Percentiles rank a stretch among this genome's conserved stretches.
Conservation (phyloP, 768 basidiomycete species). For the Rhodotorula diobovata region DNA sequence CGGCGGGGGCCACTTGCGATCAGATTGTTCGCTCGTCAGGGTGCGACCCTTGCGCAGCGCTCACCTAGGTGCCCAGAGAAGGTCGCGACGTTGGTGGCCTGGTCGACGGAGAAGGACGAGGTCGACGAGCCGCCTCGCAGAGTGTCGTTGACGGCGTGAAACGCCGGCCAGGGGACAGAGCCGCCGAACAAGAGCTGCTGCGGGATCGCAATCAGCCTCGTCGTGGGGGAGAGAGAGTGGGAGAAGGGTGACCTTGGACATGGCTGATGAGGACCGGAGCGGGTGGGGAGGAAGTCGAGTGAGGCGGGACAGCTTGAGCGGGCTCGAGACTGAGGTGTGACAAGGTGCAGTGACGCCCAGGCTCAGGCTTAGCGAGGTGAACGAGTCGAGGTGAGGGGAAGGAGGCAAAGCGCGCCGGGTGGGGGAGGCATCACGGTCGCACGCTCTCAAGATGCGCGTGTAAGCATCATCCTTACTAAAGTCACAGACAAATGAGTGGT, state of each 20-base stretch:
- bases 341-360: no score
- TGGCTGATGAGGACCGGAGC: neutral
- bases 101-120: neutral
- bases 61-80: constrained; percentile 12
- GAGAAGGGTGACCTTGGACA: neutral
- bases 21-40: no score
- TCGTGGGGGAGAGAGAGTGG: neutral
- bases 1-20: neutral
- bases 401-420: no score
- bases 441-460: no score
- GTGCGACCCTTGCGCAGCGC: no score
- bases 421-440: no score
- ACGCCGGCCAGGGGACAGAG: constrained; percentile 5
- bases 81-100: neutral
- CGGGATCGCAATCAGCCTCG: no score
- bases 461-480: no score
- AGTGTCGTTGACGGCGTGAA: constrained; percentile 26
- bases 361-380: neutral
- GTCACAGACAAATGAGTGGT: no score
- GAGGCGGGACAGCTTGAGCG: neutral
- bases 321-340: neutral
- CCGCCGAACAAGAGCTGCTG: constrained; percentile 5
- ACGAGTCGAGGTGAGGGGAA: no score
- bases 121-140: constrained; percentile 20
- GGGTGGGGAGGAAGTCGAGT: no score